Evolutionary conservation across 768 basidiomycete species (phyloP).

Genomic region (Boletus barrowsii): DNA sequence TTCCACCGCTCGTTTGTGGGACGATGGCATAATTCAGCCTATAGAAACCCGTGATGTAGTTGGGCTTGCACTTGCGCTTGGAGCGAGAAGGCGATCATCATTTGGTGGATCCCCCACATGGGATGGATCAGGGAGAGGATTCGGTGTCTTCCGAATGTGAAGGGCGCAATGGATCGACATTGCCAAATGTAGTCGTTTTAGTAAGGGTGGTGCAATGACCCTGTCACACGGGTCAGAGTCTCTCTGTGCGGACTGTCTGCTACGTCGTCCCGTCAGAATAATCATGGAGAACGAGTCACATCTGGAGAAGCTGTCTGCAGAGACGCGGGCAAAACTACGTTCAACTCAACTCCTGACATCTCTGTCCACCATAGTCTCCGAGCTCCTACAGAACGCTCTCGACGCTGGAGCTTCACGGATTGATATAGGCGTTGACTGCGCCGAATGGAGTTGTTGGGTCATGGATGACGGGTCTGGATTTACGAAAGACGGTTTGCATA

Average conservation of each 20-base stretch:
- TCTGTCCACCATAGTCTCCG: constrained; percentile 72
- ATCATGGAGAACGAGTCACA: constrained; percentile 20
- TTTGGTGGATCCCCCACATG: constrained; percentile 42
- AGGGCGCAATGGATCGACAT: constrained; percentile 16
- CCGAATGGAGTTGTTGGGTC: constrained; percentile 82
- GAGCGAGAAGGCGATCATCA: constrained; percentile 42
- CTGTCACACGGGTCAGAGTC: no score
- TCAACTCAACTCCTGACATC: constrained; percentile 85
- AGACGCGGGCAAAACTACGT: constrained; percentile 70
- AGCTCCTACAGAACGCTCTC: constrained; percentile 86
- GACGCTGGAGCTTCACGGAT: constrained; percentile 74
- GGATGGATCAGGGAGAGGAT: constrained; percentile 70
- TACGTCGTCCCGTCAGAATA: background rate
- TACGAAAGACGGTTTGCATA: constrained; percentile 50
- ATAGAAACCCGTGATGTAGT: constrained; percentile 85
- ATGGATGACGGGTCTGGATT: constrained; percentile 85
- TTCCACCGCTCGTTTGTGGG: constrained; percentile 91
- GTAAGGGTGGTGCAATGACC: background rate
- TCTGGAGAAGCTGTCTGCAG: constrained; percentile 46
- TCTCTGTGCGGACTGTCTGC: no score
- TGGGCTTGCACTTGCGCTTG: constrained; percentile 84
- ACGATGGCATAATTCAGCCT: constrained; percentile 88
- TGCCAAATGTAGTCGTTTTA: constrained; percentile 28
- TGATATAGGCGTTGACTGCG: constrained; percentile 69
- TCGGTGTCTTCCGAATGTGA: constrained; percentile 91